Conservation (phyloP, 768 basidiomycete species). For the Stropharia rugosoannulata region DNA sequence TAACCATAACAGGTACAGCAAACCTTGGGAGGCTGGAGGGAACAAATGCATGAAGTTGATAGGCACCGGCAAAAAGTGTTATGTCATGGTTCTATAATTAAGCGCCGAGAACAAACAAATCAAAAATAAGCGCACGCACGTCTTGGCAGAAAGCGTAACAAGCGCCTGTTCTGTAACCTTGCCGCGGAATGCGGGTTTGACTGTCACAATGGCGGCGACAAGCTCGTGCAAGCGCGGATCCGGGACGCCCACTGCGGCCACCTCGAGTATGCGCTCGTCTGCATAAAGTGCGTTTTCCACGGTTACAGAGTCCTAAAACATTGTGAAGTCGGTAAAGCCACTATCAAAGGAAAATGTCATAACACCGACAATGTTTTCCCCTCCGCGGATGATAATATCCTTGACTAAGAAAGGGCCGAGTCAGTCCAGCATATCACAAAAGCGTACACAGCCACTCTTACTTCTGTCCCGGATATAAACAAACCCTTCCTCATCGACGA, state of each 20-base stretch:
- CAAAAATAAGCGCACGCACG: constrained; percentile 28
- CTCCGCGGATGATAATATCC: constrained; percentile 64
- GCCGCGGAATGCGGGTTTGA: constrained; percentile 43
- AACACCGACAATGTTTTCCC: constrained; percentile 57
- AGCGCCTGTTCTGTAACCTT: constrained; percentile 48
- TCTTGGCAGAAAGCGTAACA: constrained; percentile 39
- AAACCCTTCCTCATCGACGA: constrained; percentile 55
- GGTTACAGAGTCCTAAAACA: constrained; percentile 50
- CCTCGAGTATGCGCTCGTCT: constrained; percentile 54
- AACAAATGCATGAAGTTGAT: not conserved
- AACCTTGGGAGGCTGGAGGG: constrained; percentile 44
- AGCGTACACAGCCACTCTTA: constrained; percentile 18
- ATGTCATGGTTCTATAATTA: not conserved
- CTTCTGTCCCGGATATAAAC: constrained; percentile 56
- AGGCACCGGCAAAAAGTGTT: too few species aligned
- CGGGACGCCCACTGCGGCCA: constrained; percentile 60
- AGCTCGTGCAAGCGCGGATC: constrained; percentile 61
- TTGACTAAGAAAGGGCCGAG: constrained; percentile 39
- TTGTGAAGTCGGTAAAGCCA: not conserved
- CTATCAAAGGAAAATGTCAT: not conserved
- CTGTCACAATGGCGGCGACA: constrained; percentile 52
- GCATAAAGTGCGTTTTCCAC: constrained; percentile 61
- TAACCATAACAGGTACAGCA: constrained; percentile 60
- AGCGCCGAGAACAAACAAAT: not conserved
- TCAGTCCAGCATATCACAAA: not conserved